Base-by-base conservation (phyloP, 768 basidiomycete species). In the Strobilomyces confusus region DNA sequence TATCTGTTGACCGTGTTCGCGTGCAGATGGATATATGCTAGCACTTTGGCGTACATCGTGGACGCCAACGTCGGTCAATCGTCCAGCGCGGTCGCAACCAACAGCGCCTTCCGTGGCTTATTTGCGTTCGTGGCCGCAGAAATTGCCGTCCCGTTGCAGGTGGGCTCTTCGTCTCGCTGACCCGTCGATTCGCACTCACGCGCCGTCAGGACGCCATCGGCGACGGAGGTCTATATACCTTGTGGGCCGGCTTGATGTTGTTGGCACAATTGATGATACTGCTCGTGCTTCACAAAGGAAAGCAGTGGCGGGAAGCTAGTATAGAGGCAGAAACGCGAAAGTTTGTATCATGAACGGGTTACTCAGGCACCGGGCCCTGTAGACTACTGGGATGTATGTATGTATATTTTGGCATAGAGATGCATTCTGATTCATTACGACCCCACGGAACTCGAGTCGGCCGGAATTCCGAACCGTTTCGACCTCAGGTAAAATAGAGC, bases 31-130 rank as follows among this genome's bases (percentile, higher is more conserved):
- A 81, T 84, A 46, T 88, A 89, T 65, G 72, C 84, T 1, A 84
- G 82, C 40, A 85, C 87, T 0, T 72, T 97, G 30, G 86, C 92
- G 0, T 95, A 93, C 64, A 80, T 95, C 32, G 91, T 94, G 3
- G 92, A 97, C 63, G 83, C 91, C 9, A 97, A 95, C 60, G 75
- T 77, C 3, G 93, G 93, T 7, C 80, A 84, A 15, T 89, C 89
- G 0, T 86, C 89, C 0, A 83, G 82, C 2, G 91, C 89, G 0
- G 80, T 83, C 8, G 90, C 92, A 0, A 72, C 79, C 33, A 95
- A 95, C 67, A 84, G 84, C 44, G 80, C 79, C 20, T 86, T 89
- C 67, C 80, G 93, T 26, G 90, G 92, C 0, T 15, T 77, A 1
- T 72, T 73, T 19, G 90, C 84, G 1, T 88, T 89, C 63, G 61